Evolutionary conservation across 1,139 yeast species (phyloP), one percentile per base, ranked within the genome.

Genomic region (Candida gigantensis): DNA sequence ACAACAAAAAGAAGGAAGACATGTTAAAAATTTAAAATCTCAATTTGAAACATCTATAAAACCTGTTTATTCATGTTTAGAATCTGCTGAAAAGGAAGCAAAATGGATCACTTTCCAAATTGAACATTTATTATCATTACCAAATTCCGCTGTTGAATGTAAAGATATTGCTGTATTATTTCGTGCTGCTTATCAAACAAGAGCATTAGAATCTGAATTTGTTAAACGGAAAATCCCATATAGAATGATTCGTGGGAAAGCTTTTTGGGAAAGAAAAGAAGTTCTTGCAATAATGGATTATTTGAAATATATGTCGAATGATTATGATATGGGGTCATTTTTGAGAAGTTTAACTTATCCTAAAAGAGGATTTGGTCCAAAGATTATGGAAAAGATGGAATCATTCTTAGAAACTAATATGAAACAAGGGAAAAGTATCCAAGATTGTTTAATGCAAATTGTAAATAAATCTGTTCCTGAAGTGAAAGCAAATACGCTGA

Each of bases 211-310:
- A 51, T 72, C 72, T 24, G 83, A 77, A 19, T 60, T 90, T 14
- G 67, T 77, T 1, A 65, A 60, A 33, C 61, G 62, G 4, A 59
- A 71, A 6, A 72, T 90, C 7, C 90, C 94, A 0, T 86, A 86
- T 50, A 58, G 60, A 10, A 72, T 89, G 50, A 68, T 83, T 1
- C 78, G 82, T 36, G 96, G 96, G 0, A 68, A 69, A 35, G 82
- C 87, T 1, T 86, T 88, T 50, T 86, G 95, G 90, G 89, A 85
- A 28, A 61, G 85, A 24, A 75, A 74, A 40, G 96, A 87, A 52
- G 81, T 87, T 10, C 64, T 69, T 13, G 63, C 77, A 0, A 67
- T 86, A 37, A 43, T 89, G 34, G 86, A 82, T 51, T 79, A 82
- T 45, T 53, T 92, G 20, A 68, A 86, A 34, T 77, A 80, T 1